Conservation (phyloP, 2,329 filamentous ascomycete genomes). For the Talaromyces marneffei region DNA sequence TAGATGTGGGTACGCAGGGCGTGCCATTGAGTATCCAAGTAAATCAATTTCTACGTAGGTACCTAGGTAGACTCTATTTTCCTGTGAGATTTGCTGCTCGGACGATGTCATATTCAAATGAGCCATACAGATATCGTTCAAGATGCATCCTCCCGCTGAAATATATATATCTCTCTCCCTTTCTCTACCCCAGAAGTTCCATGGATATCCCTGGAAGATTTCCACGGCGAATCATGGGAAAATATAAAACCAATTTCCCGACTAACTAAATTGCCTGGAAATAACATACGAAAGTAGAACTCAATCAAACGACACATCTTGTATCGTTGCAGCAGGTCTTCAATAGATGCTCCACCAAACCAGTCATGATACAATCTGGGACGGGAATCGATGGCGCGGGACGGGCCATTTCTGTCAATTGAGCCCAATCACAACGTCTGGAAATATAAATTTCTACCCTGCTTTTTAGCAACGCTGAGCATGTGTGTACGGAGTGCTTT, state of each 20-base stretch:
- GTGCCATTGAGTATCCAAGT: neutral
- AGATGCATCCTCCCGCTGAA: neutral
- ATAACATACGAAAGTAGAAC: neutral
- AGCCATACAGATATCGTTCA: no score
- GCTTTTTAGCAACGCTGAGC: neutral
- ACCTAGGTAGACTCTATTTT: no score
- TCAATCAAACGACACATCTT: neutral
- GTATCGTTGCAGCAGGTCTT: neutral
- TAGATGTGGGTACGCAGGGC: neutral
- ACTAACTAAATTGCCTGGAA: neutral
- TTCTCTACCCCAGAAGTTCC: neutral
- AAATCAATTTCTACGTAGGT: no score
- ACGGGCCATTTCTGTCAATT: neutral
- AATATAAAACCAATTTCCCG: neutral
- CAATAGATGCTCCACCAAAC: neutral
- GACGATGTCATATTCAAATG: no score
- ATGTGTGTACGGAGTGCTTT: neutral
- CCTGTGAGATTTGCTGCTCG: neutral
- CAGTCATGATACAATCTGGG: neutral
- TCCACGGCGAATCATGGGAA: neutral
- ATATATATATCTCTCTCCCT: neutral
- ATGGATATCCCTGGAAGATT: neutral
- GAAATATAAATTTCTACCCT: neutral
- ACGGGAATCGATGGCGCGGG: neutral
- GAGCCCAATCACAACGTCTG: neutral